Evolutionary conservation across 2,329 filamentous ascomycete genomes (phyloP), one percentile per base, ranked within the genome.

Genomic region (Myriosclerotinia duriaeana): DNA sequence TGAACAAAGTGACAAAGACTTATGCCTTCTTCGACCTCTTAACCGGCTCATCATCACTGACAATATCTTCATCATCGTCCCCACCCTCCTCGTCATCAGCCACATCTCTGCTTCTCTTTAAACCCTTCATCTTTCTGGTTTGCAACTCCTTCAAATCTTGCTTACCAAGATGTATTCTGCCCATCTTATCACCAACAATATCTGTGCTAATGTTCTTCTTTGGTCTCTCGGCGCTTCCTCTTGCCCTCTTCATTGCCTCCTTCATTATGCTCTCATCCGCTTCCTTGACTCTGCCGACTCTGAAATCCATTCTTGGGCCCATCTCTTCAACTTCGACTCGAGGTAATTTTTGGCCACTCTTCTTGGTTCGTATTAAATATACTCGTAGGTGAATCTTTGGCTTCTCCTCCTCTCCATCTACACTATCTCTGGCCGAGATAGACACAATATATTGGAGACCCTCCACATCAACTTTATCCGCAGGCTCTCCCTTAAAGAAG

Each of bases 181-280:
- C 95, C 71, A 98, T 84, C 88, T 98, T 98, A 80, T 99, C 95
- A 77, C 95, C 95, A 81, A 99, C 92, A 53, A 88, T 80, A 78
- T 98, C 93, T 66, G 91, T 96, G 65, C 88, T 86, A 73, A 99
- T 89, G 79, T 99, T 99, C 89, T 99, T 99, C 89, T 97, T 98
- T 69, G 89, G 89, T 79, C 84, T 83, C 80, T 91, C 89, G 80
- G 91, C 89, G 50, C 78, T 80, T 50, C 86, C 87, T 83, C 89
- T 93, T 61, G 92, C 85, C 81, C 89, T 92, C 85, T 89, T 92
- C 85, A 97, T 85, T 22, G 94, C 93, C 79, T 94, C 91, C 85
- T 97, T 98, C 84, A 90, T 85, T 80, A 91, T 85, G 15, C 85
- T 85, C 74, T 87, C 84, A 72, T 97, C 92, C 1, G 94, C 87